Evolutionary conservation across 73 alveolate species (phyloP).

Genomic region (Blepharisma japonicum): DNA sequence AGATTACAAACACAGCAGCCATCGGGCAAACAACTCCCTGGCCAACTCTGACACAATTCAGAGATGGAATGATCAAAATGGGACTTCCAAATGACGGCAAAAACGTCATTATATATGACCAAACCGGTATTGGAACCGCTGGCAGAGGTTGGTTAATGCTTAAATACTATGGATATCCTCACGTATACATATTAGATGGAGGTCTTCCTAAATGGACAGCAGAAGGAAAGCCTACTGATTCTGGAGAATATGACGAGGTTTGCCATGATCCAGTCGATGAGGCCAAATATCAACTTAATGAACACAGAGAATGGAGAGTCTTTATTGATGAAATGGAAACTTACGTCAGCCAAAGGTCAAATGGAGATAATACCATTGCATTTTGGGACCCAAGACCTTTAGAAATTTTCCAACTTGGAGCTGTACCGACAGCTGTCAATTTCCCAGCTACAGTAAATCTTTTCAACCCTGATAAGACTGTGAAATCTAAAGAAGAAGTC

Average conservation of each 20-base stretch:
- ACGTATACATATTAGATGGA: background rate
- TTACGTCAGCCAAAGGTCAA: background rate
- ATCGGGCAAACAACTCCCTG: too few species aligned
- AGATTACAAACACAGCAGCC: too few species aligned
- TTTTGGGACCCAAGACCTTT: conserved; percentile 29
- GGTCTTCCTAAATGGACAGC: conserved; percentile 6
- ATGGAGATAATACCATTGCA: background rate
- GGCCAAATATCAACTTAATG: background rate
- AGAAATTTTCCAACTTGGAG: conserved; percentile 2
- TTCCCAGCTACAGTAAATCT: background rate
- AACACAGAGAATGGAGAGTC: background rate
- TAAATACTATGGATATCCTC: background rate
- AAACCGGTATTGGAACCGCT: background rate
- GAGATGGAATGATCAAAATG: background rate
- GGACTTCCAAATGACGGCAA: background rate
- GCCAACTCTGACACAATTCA: background rate
- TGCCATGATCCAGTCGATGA: background rate
- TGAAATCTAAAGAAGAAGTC: background rate
- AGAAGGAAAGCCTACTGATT: conserved; percentile 21
- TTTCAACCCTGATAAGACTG: conserved; percentile 20
- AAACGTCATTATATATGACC: conserved; percentile 2
- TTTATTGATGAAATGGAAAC: background rate
- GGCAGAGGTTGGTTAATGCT: conserved; percentile 23
- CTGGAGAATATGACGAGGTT: background rate
- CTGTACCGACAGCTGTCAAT: conserved; percentile 15